phyloP scores from a whole-genome alignment of 139 green algal genomes.

The Desmodesmus armatus region DNA sequence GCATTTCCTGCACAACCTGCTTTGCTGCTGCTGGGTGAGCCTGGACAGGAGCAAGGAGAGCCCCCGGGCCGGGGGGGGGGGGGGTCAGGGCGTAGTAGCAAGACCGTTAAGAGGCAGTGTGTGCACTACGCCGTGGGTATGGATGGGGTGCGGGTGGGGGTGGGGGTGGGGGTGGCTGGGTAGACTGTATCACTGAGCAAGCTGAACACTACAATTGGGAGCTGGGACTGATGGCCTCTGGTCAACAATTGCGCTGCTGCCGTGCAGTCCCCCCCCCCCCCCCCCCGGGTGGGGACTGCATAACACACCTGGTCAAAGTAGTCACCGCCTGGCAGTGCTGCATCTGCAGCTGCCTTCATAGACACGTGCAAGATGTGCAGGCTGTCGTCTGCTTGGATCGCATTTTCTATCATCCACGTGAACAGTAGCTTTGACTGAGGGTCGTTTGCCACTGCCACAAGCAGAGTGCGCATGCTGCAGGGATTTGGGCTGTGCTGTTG shows the following conservation, averaged over 20 bases:
- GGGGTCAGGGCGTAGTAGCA: too few relatives aligned
- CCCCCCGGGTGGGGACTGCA: neutral
- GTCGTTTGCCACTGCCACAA: too few relatives aligned
- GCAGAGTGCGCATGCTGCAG: too few relatives aligned
- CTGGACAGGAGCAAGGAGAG: neutral
- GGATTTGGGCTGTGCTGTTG: neutral
- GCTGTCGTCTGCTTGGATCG: neutral
- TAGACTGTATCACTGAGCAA: too few relatives aligned
- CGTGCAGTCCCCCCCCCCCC: neutral
- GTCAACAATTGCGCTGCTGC: neutral
- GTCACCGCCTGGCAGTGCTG: neutral
- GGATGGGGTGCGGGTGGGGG: neutral
- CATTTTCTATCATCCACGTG: neutral
- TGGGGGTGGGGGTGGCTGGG: neutral
- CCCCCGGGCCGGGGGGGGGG: neutral
- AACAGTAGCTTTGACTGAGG: too few relatives aligned
- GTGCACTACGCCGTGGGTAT: neutral
- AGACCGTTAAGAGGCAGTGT: neutral
- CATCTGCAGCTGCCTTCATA: neutral
- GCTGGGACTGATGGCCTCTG: neutral
- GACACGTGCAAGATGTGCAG: constrained; percentile 27
- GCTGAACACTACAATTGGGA: neutral
- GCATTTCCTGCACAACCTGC: constrained; percentile 11
- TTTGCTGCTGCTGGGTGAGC: neutral
- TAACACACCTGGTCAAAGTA: constrained; percentile 35